phyloP scores from a whole-genome alignment of 2,329 filamentous ascomycete species.

The Aspergillus ochraceoroseus region DNA sequence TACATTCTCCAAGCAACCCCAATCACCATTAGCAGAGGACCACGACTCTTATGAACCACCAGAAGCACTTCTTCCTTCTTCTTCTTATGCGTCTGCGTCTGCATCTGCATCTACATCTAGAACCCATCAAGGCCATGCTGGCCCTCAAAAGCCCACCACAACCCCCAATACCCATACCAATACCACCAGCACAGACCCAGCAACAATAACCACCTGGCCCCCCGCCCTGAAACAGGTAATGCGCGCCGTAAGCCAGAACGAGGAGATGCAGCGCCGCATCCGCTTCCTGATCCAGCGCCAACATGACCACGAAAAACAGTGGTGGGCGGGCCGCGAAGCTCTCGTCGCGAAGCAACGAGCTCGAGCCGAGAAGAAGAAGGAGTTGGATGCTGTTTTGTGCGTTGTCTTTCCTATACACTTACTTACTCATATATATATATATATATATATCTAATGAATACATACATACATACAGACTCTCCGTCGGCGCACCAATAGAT shows the following conservation, averaged over 20 bases:
- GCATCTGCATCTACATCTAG: background rate
- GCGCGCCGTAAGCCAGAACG: constrained; percentile 45
- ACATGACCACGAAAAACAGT: constrained; percentile 58
- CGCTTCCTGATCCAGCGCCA: constrained; percentile 59
- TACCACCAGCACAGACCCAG: constrained; percentile 33
- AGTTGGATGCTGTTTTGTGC: constrained; percentile 53
- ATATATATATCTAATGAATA: background rate
- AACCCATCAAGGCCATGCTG: too few species aligned
- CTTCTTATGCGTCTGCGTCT: constrained; percentile 1
- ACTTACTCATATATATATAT: background rate
- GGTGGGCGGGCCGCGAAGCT: constrained; percentile 52
- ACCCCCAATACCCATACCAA: background rate
- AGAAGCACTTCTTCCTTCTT: constrained; percentile 10
- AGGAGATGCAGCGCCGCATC: constrained; percentile 44
- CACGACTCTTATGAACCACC: constrained; percentile 21
- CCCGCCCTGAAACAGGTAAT: constrained; percentile 50
- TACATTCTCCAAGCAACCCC: constrained; percentile 28
- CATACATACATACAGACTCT: constrained; percentile 33
- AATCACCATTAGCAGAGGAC: constrained; percentile 7
- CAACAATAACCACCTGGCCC: constrained; percentile 50
- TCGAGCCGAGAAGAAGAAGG: constrained; percentile 50
- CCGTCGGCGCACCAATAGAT: constrained; percentile 43
- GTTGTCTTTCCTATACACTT: constrained; percentile 20
- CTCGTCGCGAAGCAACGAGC: constrained; percentile 50
- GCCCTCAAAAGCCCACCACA: background rate